These are phyloP conservation scores for Jackrogersella multiformis DNA, from an alignment of 495 filamentous ascomycete genomes.

Conservation along the genomic window DNA sequence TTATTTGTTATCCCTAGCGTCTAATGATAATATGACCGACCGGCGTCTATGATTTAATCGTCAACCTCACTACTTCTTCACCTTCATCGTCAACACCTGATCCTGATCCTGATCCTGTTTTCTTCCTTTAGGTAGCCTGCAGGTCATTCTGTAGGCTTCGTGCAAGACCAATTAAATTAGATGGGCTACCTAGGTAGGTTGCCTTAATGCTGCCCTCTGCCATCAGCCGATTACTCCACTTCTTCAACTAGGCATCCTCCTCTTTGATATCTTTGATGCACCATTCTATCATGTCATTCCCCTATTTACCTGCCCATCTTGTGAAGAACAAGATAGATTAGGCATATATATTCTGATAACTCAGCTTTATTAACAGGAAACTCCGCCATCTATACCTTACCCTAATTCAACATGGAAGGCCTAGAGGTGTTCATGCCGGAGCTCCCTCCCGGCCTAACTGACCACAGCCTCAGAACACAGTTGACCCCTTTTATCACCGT, in stretches of 20 bases:
- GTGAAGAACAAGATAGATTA: neutral
- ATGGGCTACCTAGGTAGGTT: too few relatives aligned
- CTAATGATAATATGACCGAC: neutral
- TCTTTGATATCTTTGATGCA: too few relatives aligned
- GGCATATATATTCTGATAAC: neutral
- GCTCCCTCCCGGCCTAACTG: slow-evolving; percentile 50
- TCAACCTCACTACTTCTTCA: neutral
- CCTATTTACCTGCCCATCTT: neutral
- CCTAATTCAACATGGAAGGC: slow-evolving; percentile 19
- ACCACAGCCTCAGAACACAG: slow-evolving; percentile 44
- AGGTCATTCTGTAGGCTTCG: neutral
- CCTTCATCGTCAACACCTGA: neutral
- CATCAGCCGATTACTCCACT: neutral
- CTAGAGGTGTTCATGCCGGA: slow-evolving; percentile 56
- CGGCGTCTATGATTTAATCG: neutral
- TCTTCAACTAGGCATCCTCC: neutral
- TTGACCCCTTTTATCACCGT: slow-evolving; percentile 47
- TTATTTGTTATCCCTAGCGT: neutral
- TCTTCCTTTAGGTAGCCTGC: neutral
- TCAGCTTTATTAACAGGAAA: neutral
- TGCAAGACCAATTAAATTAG: neutral
- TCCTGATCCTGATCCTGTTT: too few relatives aligned
- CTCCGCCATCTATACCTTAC: neutral
- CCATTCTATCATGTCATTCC: neutral
- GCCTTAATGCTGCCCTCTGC: neutral